Base-by-base conservation (phyloP, 2,329 filamentous ascomycete species). In the Talaromyces sp. region DNA sequence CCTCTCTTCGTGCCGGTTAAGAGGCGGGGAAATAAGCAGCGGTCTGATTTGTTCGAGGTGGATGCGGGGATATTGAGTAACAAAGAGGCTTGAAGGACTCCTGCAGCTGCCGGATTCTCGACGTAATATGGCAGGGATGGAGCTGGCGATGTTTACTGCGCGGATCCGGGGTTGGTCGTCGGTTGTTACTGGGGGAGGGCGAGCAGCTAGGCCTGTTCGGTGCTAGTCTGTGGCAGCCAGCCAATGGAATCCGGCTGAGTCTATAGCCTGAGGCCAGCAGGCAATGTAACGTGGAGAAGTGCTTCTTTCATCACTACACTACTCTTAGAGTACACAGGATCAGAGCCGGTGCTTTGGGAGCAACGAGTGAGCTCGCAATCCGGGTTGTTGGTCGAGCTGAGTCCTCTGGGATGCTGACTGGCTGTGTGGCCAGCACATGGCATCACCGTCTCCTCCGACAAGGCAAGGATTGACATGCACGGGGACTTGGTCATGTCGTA, bases 21-120 rank as follows among this genome's bases (percentile, higher is more conserved):
- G 57, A 60, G 35, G 63, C 59, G 63, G 63, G 64, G 58, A 65
- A 66, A 33, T 43, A 33, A n/a, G 59, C 39, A 31, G 13, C 24
- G 11, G 39, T 43, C 59, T 58, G 24, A 31, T 45, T 57, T 57
- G 22, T 33, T 57, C 52, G 33, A 14, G 19, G 33, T 3, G 2
- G 33, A 37, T 50, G 59, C 59, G 59, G 59, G 59, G 59, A 61
- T 4, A 19, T 6, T 37, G 52, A 39, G 39, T 24, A 61, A 54
- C 60, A 62, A 61, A 61, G 37, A 52, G 59, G 52, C 52, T 56
- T 35, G 27, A 35, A 19, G 10, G 33, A 24, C 10, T 7, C 33
- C 33, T 35, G 19, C 50, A 37, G 31, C 19, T 54, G 50, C 13
- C 33, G 50, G 50, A 54, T 54, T 54, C 27, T 31, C 43, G 33